Evolutionary conservation across 257 asterid genomes (phyloP).

Genomic region (Ajuga chamaepitys): DNA sequence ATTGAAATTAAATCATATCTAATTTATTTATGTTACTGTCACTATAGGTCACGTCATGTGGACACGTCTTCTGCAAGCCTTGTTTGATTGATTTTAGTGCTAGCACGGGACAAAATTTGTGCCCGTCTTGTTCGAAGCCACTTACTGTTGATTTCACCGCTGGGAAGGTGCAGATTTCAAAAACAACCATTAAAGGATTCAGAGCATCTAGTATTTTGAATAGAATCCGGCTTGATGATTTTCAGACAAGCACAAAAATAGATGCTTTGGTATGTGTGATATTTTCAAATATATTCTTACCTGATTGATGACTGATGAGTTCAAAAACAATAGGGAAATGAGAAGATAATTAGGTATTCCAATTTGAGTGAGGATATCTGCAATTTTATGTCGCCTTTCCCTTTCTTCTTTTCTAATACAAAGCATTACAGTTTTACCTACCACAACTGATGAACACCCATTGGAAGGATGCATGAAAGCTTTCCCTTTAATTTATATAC

Average conservation of each 20-base stretch:
- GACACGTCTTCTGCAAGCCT: conserved; percentile 79
- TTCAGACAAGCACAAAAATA: conserved; percentile 90
- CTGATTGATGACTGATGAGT: not conserved
- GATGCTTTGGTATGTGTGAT: conserved; percentile 83
- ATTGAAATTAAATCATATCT: not conserved
- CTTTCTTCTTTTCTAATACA: not conserved
- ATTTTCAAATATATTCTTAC: not conserved
- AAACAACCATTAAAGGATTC: conserved; percentile 60
- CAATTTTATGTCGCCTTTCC: not conserved
- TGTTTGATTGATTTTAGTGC: conserved; percentile 74
- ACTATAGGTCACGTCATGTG: conserved; percentile 74
- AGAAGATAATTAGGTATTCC: not conserved
- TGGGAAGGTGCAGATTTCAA: conserved; percentile 40
- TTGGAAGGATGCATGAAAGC: no score
- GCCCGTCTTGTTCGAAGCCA: conserved; percentile 90
- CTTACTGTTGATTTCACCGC: conserved; percentile 80
- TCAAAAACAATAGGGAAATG: not conserved
- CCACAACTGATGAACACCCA: no score
- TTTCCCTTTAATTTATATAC: no score
- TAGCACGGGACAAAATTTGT: conserved; percentile 57
- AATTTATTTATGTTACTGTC: conserved; percentile 8
- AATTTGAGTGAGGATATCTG: not conserved
- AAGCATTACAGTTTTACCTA: not conserved
- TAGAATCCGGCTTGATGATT: conserved; percentile 60
- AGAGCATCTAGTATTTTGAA: conserved; percentile 78